Base-by-base conservation (phyloP, 1,284 basidiomycete genomes). In the Phylloboletellus chloephorus region DNA sequence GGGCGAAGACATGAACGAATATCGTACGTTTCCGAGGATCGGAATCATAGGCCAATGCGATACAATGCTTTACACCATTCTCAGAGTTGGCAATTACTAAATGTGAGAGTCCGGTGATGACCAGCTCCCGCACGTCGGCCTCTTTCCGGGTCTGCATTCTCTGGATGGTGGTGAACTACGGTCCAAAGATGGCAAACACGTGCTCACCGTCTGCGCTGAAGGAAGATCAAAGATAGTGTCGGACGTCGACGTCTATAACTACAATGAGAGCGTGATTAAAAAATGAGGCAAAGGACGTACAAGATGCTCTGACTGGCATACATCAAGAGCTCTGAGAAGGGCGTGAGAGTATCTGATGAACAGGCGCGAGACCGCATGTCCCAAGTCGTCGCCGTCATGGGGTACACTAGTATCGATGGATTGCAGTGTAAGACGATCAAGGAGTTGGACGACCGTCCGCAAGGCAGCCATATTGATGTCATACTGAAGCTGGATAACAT, bases 1-100 rank as follows among this genome's bases (percentile, higher is more conserved):
- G 78, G 34, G 88, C 81, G 63, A 94, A 89, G n/a, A 93, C 82
- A 56, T 87, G 82, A 39, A 90, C 82, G 57, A 94, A 95, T 17
- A 92, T 88, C 3, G 79, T 73, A 25, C 90, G 79, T 54, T 87
- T 83, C 20, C 76, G 66, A 12, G 74, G 69, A 55, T 94, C 86
- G 20, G 73, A 66, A 53, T 90, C 83, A 53, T 91, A 93, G 3
- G 86, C 88, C 41, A 89, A 67, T 2, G 79, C 68, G 20, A 95
- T 74, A 55, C 87, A 92, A 60, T 92, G 88, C 61, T 93, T 92
- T 52, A 95, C 78, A 10, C 90, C 91, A 49, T 80, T 85, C 54
- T 95, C 88, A 22, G 88, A 84, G 57, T 95, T 96, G 13, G 89
- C 78, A 19, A 78, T 79, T 42, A 95, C 79, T 5, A 95, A 69